A percentile compares a stretch with the other conserved stretches of the same genome.
phyloP scores from a whole-genome alignment of 768 basidiomycete genomes.

The Boletus barrowsii region DNA sequence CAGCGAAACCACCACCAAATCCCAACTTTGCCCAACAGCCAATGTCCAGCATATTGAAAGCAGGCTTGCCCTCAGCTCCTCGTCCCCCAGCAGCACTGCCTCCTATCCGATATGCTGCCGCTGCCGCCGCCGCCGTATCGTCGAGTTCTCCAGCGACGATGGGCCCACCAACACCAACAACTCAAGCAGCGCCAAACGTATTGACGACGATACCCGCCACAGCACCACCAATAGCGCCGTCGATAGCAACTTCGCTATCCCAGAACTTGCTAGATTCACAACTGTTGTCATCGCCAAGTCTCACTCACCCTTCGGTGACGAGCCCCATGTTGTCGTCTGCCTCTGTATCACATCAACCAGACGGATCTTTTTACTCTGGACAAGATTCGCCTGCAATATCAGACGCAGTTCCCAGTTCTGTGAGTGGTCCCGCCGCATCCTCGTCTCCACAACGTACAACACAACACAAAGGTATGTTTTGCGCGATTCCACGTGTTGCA shows the following conservation, averaged over 20 bases:
- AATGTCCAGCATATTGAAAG: constrained; percentile 72
- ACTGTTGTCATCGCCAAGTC: constrained; percentile 67
- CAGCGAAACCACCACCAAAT: constrained; percentile 69
- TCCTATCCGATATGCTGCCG: constrained; percentile 88
- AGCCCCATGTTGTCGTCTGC: constrained; percentile 81
- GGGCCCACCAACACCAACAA: constrained; percentile 30
- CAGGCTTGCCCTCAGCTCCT: constrained; percentile 57
- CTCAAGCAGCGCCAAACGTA: constrained; percentile 36
- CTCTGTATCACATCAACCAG: constrained; percentile 56
- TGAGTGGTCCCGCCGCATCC: constrained; percentile 47
- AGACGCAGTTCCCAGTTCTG: constrained; percentile 51
- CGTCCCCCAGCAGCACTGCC: constrained; percentile 57
- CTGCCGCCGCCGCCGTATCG: constrained; percentile 57
- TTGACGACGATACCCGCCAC: constrained; percentile 29
- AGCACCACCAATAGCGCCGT: constrained; percentile 40
- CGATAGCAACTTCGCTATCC: constrained; percentile 36
- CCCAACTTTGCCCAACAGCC: constrained; percentile 81
- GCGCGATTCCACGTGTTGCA: constrained; percentile 14
- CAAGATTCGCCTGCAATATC: constrained; percentile 73
- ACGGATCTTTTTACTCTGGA: constrained; percentile 67
- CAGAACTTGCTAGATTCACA: constrained; percentile 35
- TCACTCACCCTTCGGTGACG: constrained; percentile 81
- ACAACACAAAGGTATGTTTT: constrained; percentile 47
- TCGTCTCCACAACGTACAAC: constrained; percentile 57
- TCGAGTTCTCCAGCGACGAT: constrained; percentile 21